These are phyloP conservation scores for Graphiopsis chlorocephala DNA, from an alignment of 2,329 filamentous ascomycete species.

Conservation along the genomic window DNA sequence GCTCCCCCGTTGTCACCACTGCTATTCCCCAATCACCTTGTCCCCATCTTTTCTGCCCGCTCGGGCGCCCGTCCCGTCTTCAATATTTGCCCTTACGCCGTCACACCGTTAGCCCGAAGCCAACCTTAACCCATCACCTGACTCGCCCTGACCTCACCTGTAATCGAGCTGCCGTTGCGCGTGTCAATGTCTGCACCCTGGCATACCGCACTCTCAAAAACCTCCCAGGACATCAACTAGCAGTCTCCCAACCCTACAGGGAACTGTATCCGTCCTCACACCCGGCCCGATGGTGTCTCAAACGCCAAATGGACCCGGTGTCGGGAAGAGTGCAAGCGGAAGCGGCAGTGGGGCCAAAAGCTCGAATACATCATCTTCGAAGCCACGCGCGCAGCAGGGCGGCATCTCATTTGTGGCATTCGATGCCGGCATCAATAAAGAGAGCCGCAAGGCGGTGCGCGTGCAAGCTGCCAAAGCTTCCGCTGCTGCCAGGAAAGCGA, in stretches of 20 bases:
- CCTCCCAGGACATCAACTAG: neutral
- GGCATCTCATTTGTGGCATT: conserved; percentile 24
- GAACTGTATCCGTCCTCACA: neutral
- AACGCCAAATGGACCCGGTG: neutral
- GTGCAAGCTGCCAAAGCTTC: conserved; percentile 22
- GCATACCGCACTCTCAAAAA: neutral
- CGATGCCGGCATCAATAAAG: conserved; percentile 23
- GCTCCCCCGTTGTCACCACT: neutral
- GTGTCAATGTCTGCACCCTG: neutral
- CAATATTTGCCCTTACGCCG: neutral
- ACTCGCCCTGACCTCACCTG: conserved; percentile 4
- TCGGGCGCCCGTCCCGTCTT: neutral
- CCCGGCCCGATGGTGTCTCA: neutral
- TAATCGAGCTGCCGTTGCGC: neutral
- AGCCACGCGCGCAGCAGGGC: conserved; percentile 3
- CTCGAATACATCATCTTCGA: neutral
- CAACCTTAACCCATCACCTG: neutral
- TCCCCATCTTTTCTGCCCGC: neutral
- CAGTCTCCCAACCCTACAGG: neutral
- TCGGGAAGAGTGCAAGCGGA: neutral
- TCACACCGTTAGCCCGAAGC: neutral
- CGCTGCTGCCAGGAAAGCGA: conserved; percentile 22
- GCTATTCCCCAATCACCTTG: neutral
- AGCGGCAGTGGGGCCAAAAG: neutral
- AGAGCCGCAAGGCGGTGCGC: conserved; percentile 23